A percentile compares a stretch with the other conserved stretches of the same genome.
Evolutionary conservation across 2,329 filamentous ascomycete genomes (phyloP).

Genomic region (Cladophialophora immunda): DNA sequence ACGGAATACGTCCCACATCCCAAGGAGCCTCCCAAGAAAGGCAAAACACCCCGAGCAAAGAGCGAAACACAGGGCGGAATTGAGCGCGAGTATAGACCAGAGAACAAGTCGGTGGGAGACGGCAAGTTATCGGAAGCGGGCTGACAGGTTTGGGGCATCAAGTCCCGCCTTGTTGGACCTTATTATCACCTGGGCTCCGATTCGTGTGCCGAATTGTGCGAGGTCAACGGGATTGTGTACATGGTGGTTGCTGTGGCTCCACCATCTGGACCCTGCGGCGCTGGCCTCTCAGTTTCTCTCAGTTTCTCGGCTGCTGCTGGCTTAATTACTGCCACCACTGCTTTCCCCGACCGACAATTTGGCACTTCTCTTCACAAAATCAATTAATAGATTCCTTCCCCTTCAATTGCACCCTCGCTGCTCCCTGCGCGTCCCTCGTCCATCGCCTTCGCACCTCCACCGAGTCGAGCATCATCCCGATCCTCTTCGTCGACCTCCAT

Average conservation of each 20-base stretch:
- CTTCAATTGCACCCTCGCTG: conserved; percentile 3
- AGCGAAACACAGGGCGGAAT: conserved; percentile 14
- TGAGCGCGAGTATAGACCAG: not conserved
- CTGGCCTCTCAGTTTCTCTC: not conserved
- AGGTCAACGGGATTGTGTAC: not conserved
- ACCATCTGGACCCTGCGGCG: not conserved
- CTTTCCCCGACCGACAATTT: conserved; percentile 10
- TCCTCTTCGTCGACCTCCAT: not conserved
- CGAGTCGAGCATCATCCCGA: not conserved
- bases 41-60: not conserved
- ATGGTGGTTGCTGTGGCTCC: conserved; percentile 10
- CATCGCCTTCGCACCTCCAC: not conserved
- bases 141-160: conserved; percentile 23
- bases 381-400: not conserved
- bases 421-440: not conserved
- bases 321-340: conserved; percentile 5
- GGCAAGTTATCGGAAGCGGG: conserved; percentile 20
- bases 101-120: conserved; percentile 4
- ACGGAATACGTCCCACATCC: conserved; percentile 9
- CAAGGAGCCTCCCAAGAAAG: not conserved
- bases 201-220: conserved; percentile 31
- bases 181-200: conserved; percentile 35
- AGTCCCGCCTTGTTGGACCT: conserved; percentile 28
- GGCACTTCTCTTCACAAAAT: not conserved
- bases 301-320: conserved; percentile 5